Evolutionary conservation across 2,329 filamentous ascomycete genomes (phyloP).

Genomic region (Exophiala spinifera): DNA sequence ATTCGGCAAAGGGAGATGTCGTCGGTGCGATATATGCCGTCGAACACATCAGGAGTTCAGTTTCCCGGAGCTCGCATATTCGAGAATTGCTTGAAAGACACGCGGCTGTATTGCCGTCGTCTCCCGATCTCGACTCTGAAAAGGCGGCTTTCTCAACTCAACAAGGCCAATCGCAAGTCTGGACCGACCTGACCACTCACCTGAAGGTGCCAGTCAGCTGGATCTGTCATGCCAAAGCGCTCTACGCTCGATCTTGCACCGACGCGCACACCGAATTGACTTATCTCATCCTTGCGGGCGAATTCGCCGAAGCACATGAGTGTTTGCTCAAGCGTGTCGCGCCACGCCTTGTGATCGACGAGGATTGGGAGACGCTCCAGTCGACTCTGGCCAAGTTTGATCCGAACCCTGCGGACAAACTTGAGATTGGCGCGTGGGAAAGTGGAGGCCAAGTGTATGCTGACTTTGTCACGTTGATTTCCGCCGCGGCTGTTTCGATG

Average conservation of each 20-base stretch:
- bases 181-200: slow-evolving; percentile 58
- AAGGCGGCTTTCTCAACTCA: neutral
- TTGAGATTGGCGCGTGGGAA: slow-evolving; percentile 50
- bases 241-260: slow-evolving; percentile 68
- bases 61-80: slow-evolving; percentile 63
- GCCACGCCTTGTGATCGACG: slow-evolving; percentile 75
- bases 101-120: slow-evolving; percentile 61
- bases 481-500: slow-evolving; percentile 12
- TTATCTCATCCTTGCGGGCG: slow-evolving; percentile 73
- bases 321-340: slow-evolving; percentile 79
- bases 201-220: slow-evolving; percentile 71
- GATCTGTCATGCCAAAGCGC: slow-evolving; percentile 84
- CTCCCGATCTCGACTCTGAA: slow-evolving; percentile 36
- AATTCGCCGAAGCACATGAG: slow-evolving; percentile 76
- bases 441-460: slow-evolving; percentile 87
- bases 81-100: slow-evolving; percentile 73
- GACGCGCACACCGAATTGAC: slow-evolving; percentile 70
- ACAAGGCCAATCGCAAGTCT: slow-evolving; percentile 35
- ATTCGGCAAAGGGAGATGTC: slow-evolving; percentile 60
- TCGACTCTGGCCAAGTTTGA: slow-evolving; percentile 69
- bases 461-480: slow-evolving; percentile 55
- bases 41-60: slow-evolving; percentile 65
- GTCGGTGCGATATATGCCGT: slow-evolving; percentile 72
- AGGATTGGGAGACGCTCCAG: slow-evolving; percentile 69
- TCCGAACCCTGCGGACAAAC: slow-evolving; percentile 44